Conservation (phyloP, 2,329 filamentous ascomycete species). For the Ascochyta viciae-villosae region DNA sequence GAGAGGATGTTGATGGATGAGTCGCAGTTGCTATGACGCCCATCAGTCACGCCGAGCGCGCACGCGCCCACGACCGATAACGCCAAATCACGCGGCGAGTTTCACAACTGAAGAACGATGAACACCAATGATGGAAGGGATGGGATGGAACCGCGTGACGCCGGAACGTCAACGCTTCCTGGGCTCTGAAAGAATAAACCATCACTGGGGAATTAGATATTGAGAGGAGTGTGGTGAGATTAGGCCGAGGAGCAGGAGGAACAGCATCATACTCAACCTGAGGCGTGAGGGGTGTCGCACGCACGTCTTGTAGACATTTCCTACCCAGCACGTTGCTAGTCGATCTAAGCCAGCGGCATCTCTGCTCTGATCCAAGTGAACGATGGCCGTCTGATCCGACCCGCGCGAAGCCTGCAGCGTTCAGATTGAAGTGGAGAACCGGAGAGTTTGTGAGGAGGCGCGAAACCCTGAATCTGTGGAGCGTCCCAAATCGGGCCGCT, state of each 20-base stretch:
- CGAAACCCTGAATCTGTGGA: conserved; percentile 15
- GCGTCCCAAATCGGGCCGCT: conserved; percentile 11
- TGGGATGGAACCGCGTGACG: neutral
- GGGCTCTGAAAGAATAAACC: too few species aligned
- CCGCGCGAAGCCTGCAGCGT: conserved; percentile 13
- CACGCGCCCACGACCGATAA: conserved; percentile 30
- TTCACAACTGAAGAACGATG: conserved; percentile 6
- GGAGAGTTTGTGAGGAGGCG: conserved; percentile 3
- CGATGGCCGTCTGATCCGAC: conserved; percentile 19
- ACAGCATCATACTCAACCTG: neutral
- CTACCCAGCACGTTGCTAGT: neutral
- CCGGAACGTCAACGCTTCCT: too few species aligned
- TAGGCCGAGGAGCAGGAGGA: neutral
- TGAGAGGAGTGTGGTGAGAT: neutral
- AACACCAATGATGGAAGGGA: neutral
- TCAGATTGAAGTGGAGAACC: conserved; percentile 15
- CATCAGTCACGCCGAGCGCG: conserved; percentile 24
- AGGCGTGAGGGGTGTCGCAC: neutral
- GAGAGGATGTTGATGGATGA: conserved; percentile 24
- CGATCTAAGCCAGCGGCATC: neutral
- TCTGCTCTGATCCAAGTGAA: conserved; percentile 2
- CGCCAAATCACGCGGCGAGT: conserved; percentile 32
- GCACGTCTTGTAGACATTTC: neutral
- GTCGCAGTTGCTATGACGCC: conserved; percentile 37
- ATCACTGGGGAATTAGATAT: too few species aligned